Conservation (phyloP, 768 basidiomycete genomes). For the Termitomyces sp. region DNA sequence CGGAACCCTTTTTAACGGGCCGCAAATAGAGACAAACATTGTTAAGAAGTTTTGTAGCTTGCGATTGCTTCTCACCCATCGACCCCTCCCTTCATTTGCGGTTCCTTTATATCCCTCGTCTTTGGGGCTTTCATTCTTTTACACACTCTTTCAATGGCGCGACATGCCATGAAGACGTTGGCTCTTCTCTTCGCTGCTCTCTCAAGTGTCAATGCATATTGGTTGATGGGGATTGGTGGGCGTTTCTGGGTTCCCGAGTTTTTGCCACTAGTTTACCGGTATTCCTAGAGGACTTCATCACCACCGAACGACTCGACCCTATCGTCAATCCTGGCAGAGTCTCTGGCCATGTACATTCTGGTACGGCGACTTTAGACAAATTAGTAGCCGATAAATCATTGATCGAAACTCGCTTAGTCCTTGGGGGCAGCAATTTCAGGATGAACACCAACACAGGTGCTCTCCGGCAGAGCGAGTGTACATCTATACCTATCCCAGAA, state of each 20-base stretch:
- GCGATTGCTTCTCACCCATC: conserved; percentile 1
- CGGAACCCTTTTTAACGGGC: neutral
- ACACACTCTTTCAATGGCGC: conserved; percentile 18
- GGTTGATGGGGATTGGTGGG: conserved; percentile 40
- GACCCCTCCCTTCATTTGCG: conserved; percentile 16
- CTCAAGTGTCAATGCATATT: conserved; percentile 36
- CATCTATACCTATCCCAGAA: conserved; percentile 47
- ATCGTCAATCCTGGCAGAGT: conserved; percentile 42
- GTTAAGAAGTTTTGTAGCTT: conserved; percentile 7
- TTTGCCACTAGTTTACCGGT: neutral
- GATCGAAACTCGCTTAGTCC: conserved; percentile 25
- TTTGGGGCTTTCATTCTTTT: conserved; percentile 22
- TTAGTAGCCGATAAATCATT: neutral
- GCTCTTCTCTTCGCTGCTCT: conserved; percentile 26
- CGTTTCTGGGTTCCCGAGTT: neutral
- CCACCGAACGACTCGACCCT: conserved; percentile 46
- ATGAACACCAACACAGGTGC: conserved; percentile 32
- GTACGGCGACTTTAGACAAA: conserved; percentile 19
- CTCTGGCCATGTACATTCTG: conserved; percentile 43
- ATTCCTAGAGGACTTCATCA: conserved; percentile 34
- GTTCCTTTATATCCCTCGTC: conserved; percentile 18
- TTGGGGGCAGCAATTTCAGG: conserved; percentile 52
- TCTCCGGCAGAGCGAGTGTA: conserved; percentile 43
- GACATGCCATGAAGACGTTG: conserved; percentile 24
- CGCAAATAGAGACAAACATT: conserved; percentile 16